Conservation (phyloP, 2,329 filamentous ascomycete species). For the Cercospora nicotianae region DNA sequence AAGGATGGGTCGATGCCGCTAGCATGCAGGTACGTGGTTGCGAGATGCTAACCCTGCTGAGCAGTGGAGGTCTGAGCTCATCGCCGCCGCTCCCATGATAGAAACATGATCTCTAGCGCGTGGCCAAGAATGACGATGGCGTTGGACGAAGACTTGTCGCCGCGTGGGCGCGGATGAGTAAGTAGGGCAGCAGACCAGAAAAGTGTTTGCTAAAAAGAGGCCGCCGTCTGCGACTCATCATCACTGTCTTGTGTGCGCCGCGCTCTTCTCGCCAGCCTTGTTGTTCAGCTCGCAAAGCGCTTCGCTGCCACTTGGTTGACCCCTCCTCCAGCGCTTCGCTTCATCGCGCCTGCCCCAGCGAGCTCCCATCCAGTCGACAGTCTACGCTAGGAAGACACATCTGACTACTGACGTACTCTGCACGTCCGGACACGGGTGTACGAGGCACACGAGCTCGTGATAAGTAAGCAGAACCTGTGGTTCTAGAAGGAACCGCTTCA, state of each 20-base stretch:
- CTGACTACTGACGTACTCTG: constrained; percentile 4
- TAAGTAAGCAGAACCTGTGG: neutral
- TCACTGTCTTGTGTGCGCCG: neutral
- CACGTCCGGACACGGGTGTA: neutral
- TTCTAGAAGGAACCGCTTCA: constrained; percentile 13
- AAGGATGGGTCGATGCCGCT: neutral
- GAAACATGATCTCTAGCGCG: neutral
- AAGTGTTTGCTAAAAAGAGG: constrained; percentile 4
- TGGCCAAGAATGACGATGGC: constrained; percentile 5
- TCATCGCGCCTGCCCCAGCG: neutral
- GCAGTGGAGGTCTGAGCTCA: constrained; percentile 4
- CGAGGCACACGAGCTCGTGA: neutral
- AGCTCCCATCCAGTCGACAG: neutral
- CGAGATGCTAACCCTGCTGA: neutral
- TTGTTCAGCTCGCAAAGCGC: constrained; percentile 5
- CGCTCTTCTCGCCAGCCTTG: neutral
- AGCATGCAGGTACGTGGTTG: constrained; percentile 6
- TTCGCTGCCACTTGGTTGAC: neutral
- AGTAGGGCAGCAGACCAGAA: neutral
- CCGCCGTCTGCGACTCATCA: neutral
- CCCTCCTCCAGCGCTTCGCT: neutral
- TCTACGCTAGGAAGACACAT: neutral
- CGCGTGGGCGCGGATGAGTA: constrained; percentile 1
- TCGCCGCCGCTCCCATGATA: constrained; percentile 4
- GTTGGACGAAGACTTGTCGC: neutral